These are phyloP conservation scores for Gyromitra esculenta DNA, from an alignment of 2,329 filamentous ascomycete genomes.

Conservation along the genomic window DNA sequence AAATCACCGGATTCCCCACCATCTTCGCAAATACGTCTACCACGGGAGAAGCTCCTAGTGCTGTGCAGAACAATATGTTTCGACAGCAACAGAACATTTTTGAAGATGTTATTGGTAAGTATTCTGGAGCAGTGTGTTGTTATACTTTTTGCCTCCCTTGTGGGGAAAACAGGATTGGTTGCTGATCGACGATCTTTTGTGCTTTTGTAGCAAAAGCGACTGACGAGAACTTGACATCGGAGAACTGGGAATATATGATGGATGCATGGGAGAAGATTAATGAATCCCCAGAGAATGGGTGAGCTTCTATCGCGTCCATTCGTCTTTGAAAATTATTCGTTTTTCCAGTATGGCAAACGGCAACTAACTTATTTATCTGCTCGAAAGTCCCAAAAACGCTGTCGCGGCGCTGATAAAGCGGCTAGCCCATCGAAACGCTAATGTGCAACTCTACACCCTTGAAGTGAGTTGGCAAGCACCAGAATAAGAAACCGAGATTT, in stretches of 20 bases:
- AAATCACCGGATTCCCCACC: not conserved
- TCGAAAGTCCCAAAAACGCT: slow-evolving; percentile 75
- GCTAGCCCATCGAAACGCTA: slow-evolving; percentile 90
- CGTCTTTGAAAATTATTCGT: slow-evolving; percentile 26
- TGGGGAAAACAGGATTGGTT: slow-evolving; percentile 18
- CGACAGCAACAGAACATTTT: slow-evolving; percentile 73
- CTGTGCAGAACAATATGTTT: slow-evolving; percentile 63
- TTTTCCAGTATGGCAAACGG: slow-evolving; percentile 25
- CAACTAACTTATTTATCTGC: slow-evolving; percentile 30
- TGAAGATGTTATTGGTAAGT: slow-evolving; percentile 74
- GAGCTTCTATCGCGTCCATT: slow-evolving; percentile 23
- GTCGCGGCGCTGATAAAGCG: slow-evolving; percentile 91
- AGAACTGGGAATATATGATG: slow-evolving; percentile 73
- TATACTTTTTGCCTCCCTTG: slow-evolving; percentile 16
- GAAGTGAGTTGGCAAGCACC: slow-evolving; percentile 67
- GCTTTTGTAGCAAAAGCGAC: slow-evolving; percentile 76
- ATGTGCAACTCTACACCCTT: slow-evolving; percentile 93
- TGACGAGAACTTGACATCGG: slow-evolving; percentile 93
- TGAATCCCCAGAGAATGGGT: slow-evolving; percentile 61
- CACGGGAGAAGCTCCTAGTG: slow-evolving; percentile 22
- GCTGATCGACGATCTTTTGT: slow-evolving; percentile 53
- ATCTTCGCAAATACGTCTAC: slow-evolving; percentile 33
- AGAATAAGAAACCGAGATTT: slow-evolving; percentile 13
- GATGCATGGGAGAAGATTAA: slow-evolving; percentile 62
- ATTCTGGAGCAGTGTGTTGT: slow-evolving; percentile 10